phyloP scores from a whole-genome alignment of 2,329 filamentous ascomycete species.

The Colletotrichum sp. region DNA sequence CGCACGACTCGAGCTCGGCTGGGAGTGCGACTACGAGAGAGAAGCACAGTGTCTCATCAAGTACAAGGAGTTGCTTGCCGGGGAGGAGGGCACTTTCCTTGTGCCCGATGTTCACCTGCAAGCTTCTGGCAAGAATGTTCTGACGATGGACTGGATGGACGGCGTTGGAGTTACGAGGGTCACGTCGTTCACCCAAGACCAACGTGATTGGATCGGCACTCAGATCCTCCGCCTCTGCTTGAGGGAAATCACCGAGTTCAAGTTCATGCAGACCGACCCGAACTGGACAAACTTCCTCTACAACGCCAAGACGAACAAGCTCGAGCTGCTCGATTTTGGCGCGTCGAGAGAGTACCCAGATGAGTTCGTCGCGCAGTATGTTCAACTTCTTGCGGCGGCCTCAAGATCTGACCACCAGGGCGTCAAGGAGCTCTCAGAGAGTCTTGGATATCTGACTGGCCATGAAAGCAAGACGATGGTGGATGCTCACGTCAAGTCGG shows the following conservation, averaged over 20 bases:
- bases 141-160: conserved; percentile 92
- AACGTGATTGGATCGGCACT: conserved; percentile 95
- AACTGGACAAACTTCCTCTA: conserved; percentile 99
- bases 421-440: conserved; percentile 72
- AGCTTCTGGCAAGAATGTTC: conserved; percentile 83
- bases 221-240: conserved; percentile 91
- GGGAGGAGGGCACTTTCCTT: conserved; percentile 75
- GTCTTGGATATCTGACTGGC: conserved; percentile 91
- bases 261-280: conserved; percentile 98
- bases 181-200: conserved; percentile 75
- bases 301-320: conserved; percentile 71
- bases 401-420: conserved; percentile 69
- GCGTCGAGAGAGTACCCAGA: conserved; percentile 86
- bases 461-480: conserved; percentile 86
- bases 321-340: conserved; percentile 95
- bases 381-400: conserved; percentile 81
- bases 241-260: conserved; percentile 92
- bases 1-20: conserved; percentile 86
- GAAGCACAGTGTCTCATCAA: conserved; percentile 82
- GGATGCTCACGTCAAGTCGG: conserved; percentile 85
- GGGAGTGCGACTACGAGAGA: conserved; percentile 95
- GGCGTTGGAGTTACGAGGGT: conserved; percentile 87
- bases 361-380: conserved; percentile 80
- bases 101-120: conserved; percentile 81
- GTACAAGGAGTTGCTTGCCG: conserved; percentile 79